Evolutionary conservation across 1,139 yeast species (phyloP).

Genomic region (Pneumocystis murina): DNA sequence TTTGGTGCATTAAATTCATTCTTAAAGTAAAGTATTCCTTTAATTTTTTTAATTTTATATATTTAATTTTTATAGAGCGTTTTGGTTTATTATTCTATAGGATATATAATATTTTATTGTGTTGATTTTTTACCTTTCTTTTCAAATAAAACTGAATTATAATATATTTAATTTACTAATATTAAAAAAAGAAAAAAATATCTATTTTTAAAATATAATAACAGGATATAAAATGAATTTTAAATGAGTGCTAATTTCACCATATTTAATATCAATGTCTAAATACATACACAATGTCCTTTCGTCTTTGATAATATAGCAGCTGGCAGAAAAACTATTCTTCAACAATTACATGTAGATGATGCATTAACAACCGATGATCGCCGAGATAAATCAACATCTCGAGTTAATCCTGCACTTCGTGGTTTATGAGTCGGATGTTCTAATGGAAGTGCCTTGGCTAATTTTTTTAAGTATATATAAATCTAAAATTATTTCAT

Average conservation of each 20-base stretch:
- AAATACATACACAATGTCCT: no score
- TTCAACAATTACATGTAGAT: background rate
- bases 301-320: no score
- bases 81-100: background rate
- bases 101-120: background rate
- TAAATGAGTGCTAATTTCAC: background rate
- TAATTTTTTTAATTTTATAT: background rate
- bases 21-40: background rate
- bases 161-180: background rate
- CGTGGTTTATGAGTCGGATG: background rate
- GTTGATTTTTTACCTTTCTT: background rate
- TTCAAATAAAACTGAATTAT: background rate
- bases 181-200: background rate
- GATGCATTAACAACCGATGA: background rate
- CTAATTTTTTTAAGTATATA: background rate
- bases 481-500: background rate
- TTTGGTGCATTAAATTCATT: background rate
- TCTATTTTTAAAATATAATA: background rate
- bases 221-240: background rate
- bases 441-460: background rate
- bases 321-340: background rate
- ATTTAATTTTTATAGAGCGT: background rate
- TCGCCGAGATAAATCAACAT: slow-evolving; percentile 1
- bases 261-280: no score
- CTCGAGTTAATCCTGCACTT: background rate